phyloP scores from a whole-genome alignment of 805 yeast species.

The Saturnispora dispora region DNA sequence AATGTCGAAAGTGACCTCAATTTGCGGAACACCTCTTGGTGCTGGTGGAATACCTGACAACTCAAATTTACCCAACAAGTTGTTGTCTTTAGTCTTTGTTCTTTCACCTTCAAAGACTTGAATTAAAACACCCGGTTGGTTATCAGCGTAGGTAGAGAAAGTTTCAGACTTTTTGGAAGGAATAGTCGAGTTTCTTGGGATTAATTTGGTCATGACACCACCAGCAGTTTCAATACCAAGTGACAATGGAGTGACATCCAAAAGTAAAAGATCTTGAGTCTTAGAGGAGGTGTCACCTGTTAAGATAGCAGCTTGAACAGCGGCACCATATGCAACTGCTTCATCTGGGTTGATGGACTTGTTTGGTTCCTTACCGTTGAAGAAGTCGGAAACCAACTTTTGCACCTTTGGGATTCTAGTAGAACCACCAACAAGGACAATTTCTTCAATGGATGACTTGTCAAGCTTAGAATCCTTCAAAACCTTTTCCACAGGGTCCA shows the following conservation, averaged over 20 bases:
- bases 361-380: constrained; percentile 95
- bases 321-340: constrained; percentile 99
- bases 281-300: constrained; percentile 93
- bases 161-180: constrained; percentile 97
- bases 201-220: constrained; percentile 97
- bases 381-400: constrained; percentile 90
- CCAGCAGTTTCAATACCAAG: constrained; percentile 98
- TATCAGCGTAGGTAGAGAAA: constrained; percentile 94
- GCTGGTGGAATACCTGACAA: constrained; percentile 96
- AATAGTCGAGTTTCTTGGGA: constrained; percentile 96
- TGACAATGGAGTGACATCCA: constrained; percentile 96
- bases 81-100: constrained; percentile 91
- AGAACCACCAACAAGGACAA: constrained; percentile 95
- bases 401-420: constrained; percentile 97
- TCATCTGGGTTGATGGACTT: constrained; percentile 96
- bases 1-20: constrained; percentile 93
- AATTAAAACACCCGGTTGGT: constrained; percentile 97
- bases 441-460: constrained; percentile 84
- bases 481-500: constrained; percentile 94
- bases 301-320: constrained; percentile 95
- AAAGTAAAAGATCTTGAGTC: constrained; percentile 84
- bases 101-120: constrained; percentile 99
- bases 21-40: constrained; percentile 98
- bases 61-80: constrained; percentile 94
- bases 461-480: constrained; percentile 84